phyloP scores from a whole-genome alignment of 2,329 filamentous ascomycete genomes.

The Purpureocillium takamizusanense region DNA sequence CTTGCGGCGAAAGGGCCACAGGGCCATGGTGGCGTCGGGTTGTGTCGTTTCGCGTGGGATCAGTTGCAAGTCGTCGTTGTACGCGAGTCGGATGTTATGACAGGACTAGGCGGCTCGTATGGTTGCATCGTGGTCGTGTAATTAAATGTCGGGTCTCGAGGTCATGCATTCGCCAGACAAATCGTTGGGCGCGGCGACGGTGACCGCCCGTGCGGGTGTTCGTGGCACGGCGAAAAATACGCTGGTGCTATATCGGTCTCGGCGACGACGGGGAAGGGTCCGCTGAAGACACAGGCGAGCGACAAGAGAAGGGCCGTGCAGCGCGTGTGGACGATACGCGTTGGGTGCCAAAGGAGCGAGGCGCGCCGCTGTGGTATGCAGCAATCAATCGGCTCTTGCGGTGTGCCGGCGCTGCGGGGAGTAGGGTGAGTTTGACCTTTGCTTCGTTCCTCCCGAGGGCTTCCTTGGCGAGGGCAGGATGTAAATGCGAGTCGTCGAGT shows the following conservation, averaged over 20 bases:
- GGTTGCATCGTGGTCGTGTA: conserved; percentile 4
- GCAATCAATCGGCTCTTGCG: not conserved
- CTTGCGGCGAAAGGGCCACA: conserved; percentile 77
- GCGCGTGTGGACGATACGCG: not conserved
- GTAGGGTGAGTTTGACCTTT: too few relatives aligned
- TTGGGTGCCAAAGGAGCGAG: conserved; percentile 1
- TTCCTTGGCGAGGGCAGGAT: not conserved
- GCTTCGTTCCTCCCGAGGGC: too few relatives aligned
- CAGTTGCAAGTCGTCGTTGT: conserved; percentile 1
- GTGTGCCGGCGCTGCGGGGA: too few relatives aligned
- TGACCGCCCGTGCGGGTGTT: too few relatives aligned
- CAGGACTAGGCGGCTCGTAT: conserved; percentile 1
- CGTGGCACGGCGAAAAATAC: too few relatives aligned
- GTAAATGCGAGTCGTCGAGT: too few relatives aligned
- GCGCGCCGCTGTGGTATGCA: conserved; percentile 1
- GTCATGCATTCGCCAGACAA: not conserved
- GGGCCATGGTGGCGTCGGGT: conserved; percentile 48
- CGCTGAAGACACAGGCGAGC: too few relatives aligned
- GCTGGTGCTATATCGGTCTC: too few relatives aligned
- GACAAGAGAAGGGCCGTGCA: too few relatives aligned
- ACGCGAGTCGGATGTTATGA: not conserved
- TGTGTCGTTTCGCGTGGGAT: not conserved
- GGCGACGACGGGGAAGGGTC: too few relatives aligned
- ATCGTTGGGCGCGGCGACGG: too few relatives aligned
- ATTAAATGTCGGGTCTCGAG: not conserved